Evolutionary conservation across 306 rosid genomes (phyloP), one percentile per base, ranked within the genome.

Genomic region (Prunus davidiana): DNA sequence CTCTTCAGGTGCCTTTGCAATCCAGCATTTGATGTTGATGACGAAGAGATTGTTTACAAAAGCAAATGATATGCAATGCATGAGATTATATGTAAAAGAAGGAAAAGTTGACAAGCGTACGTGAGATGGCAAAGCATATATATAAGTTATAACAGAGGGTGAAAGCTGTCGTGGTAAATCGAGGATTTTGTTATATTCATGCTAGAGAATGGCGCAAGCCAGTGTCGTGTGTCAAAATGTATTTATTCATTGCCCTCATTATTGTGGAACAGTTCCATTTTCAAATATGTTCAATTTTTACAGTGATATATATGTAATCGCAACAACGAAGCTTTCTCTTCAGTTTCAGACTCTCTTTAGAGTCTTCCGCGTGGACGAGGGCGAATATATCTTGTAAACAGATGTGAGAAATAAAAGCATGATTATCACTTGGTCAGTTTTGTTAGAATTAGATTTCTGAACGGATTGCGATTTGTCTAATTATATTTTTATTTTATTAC

Each of bases 11-110:
- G 99, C 89, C 97, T 95, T 24, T 95, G 99, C 49, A 92, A 88
- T 89, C 99, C 99, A 71, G 97, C 99, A 76, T 95, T 89, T 79
- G 98, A 90, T 79, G 97, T 89, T 74, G 99, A 92, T 27, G 99
- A 95, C 15, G 97, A 95, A 18, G 98, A 95, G 76, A 88, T 90
- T 76, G 93, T 90, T 78, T 92, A 90, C 82, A 89, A 85, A 83
- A 80, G 89, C 82, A 90, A 90, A 82, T 88, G 91, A 91, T 56
- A 22, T 30, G 1, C 2, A 20, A 46, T 14, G 7, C 13, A 28
- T 25, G 41, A 47, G 52, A 47, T 11, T 38, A 2, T 13, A 47
- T 12, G 52, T 47, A 47, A 47, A 47, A 13, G 15, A 47, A 13
- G 52, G 16, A 1, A 13, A 47, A 13, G 12, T 47, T 47, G 12